A percentile compares a stretch with the other conserved stretches of the same genome.
These are phyloP conservation scores for Daldinia caldariorum DNA, from an alignment of 495 filamentous ascomycete genomes.

Conservation along the genomic window DNA sequence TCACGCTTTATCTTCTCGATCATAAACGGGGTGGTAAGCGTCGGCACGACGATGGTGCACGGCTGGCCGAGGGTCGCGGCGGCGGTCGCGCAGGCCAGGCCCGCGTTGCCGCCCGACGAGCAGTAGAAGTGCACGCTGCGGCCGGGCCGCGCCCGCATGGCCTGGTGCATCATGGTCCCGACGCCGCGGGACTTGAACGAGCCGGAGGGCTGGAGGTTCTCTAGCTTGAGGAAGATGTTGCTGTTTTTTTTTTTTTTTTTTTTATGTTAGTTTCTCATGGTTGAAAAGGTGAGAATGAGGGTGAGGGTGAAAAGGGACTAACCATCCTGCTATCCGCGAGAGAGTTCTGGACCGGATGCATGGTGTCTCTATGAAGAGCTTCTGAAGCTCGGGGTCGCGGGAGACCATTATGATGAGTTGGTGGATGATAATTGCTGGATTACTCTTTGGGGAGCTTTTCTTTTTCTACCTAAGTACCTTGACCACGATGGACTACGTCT, in stretches of 20 bases:
- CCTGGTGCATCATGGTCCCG: constrained; percentile 77
- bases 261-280: constrained; percentile 22
- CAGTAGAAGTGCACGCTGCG: constrained; percentile 80
- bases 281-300: neutral
- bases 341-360: constrained; percentile 73
- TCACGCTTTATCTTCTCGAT: constrained; percentile 69
- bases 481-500: neutral
- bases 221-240: constrained; percentile 89
- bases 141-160: constrained; percentile 50
- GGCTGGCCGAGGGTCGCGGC: constrained; percentile 72
- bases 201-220: constrained; percentile 90
- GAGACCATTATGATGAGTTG: constrained; percentile 51
- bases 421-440: neutral
- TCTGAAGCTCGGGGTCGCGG: constrained; percentile 48
- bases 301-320: constrained; percentile 30
- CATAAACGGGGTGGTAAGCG: constrained; percentile 74
- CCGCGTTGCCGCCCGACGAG: constrained; percentile 89
- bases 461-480: too few species aligned
- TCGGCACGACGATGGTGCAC: constrained; percentile 84
- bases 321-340: constrained; percentile 79
- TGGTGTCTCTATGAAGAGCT: constrained; percentile 78
- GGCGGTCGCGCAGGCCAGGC: constrained; percentile 87
- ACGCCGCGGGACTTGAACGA: constrained; percentile 96
- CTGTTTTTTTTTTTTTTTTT: constrained; percentile 47
- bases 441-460: too few species aligned